Base-by-base conservation (phyloP, 768 basidiomycete genomes). In the Russula virescens region DNA sequence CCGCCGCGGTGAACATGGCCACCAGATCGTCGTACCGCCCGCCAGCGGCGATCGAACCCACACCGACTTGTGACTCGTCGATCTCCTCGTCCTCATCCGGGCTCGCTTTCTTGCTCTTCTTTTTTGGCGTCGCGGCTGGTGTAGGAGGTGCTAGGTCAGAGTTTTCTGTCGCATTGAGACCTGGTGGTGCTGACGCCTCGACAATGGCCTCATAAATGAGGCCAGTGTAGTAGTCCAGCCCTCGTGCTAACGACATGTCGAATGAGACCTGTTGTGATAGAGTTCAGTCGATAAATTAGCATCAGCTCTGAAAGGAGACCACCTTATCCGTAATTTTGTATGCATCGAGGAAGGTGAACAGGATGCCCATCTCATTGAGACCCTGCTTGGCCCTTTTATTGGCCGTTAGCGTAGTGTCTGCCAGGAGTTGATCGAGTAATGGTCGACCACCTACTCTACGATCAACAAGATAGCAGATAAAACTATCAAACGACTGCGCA, bases 31-130 rank as follows among this genome's bases (percentile, higher is more conserved):
- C 97, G 75, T 99, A 99, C 38, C 97, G 82, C 10, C 97, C 97
- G 13, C 97, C 97, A 1, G 91, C 97, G n/a, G 95, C 97, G 73
- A 99, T 96, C 16, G 94, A 97, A n/a, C 97, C 97, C 3, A 98
- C 94, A 21, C 97, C 97, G 43, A 98, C 86, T 68, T 87, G 83
- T 1, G 91, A 89, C 72, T 98, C 96, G 74, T 98, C 96, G 42
- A 94, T 76, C 68, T 95, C 96, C 57, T 92, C 87, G 38, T 91
- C 87, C 19, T 85, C 87, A 18, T 78, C 81, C 19, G 71, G 59
- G 57, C 78, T 78, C 34, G 77, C 63, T 68, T 83, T 83, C 66
- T 76, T 77, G 35, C 71, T 69, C 64, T 75, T 75, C 65, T 73
- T 72, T 70, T 83, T 82, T 19, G 76, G 63, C 19, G 75, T 68